Evolutionary conservation across 75 land plant species (phyloP), one percentile per base, ranked within the genome.

Genomic region (Sequoiadendron giganteum): DNA sequence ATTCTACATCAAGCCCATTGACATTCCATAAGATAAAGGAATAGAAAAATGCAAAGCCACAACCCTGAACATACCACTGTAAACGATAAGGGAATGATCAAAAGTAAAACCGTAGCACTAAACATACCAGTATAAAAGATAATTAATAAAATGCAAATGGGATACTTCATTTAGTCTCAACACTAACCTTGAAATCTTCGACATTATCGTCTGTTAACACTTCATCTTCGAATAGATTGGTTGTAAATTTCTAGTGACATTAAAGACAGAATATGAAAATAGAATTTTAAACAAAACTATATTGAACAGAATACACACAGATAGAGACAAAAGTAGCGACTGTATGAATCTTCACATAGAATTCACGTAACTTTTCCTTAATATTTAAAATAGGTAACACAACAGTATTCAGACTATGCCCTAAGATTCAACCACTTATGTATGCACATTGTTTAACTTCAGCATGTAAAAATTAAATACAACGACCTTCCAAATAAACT

Each of bases 1-100:
- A 10, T 92, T 89, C 84, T 81, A 48, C 84, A 81, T 10, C 21
- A 81, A 19, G 48, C 28, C 48, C 45, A 0, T 81, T 21, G 30
- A 28, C 14, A 45, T 28, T 81, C 30, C 84, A 81, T 43, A 28
- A 81, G 15, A 28, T 25, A 45, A 81, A 40, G 48, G 30, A 18
- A 45, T 36, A 36, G 38, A 9, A 72, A 10, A 72, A 32, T 72
- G 76, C 36, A 61, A 61, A 21, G 18, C 2, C 28, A 61, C 68
- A 5, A 61, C 43, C 40, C 43, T 18, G 19, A 38, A 18, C 28
- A 5, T 18, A 78, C 15, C 81, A 28, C 32, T 18, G 9, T 40
- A 42, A 81, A 45, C 0, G 30, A n/a, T 43, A 42, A 25, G 10
- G 52, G 13, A 48, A 48, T 8, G 52, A 48, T 48, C 10, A 72